Evolutionary conservation across 169 alveolate species (phyloP), one percentile per base, ranked within the genome.

Genomic region (Eimeria falciformis): DNA sequence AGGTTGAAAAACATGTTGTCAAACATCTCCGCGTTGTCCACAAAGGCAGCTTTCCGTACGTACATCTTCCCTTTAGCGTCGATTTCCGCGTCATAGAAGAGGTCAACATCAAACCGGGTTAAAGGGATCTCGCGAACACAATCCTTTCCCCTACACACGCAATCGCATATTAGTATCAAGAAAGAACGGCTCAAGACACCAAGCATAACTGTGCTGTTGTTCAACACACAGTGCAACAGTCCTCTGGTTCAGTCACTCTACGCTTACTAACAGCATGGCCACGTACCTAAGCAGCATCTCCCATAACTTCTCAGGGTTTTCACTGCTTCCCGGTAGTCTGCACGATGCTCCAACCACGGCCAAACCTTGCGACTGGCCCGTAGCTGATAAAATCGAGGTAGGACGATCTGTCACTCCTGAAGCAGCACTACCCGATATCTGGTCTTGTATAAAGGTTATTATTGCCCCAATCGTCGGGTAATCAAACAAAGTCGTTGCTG

Each of bases 401-500:
- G 87, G 81, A 7, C 5, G 11, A 37, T 68, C 69, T 37, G 90
- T 33, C 25, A 58, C 46, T n/a, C 84, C 91, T 1, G 78, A 25
- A 29, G 56, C 27, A 23, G 68, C 47, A 11, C 27, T 65, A 2
- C 73, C 92, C 37, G 92, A 69, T 5, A 86, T 65, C 56, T 62
- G 88, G 45, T 75, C 62, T 65, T 50, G 79, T 27, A 94, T 93
- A 83, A 79, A 94, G 68, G 82, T 94, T 12, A 93, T 92, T 56
- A 94, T 93, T 37, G 94, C 95, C 23, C 82, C 37, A 29, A 93
- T 91, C 4, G 95, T 93, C 50, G 96, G 96, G 75, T 94, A 94
- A 45, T 94, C 95, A 82, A 94, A 94, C 50, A 94, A 85, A 5
- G 95, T 77, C 56, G 96, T 94, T 23, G 96, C 93, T 0, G 96